phyloP scores from a whole-genome alignment of 345 rosid genomes.

The Eucalyptus victrix region DNA sequence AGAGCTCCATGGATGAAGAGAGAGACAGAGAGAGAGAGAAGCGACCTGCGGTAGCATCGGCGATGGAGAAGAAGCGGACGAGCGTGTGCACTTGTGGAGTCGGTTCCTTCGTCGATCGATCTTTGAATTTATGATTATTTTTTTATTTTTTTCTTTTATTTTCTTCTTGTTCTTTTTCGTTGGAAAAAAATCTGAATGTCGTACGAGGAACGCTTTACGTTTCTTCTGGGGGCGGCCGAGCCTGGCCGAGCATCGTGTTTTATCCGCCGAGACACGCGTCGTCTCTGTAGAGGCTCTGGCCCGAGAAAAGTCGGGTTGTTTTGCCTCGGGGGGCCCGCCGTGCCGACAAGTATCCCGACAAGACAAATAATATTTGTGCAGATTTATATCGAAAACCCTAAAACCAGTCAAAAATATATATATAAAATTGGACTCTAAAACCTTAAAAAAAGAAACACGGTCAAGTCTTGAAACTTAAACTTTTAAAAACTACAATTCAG shows the following conservation, averaged over 20 bases:
- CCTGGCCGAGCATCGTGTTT: not conserved
- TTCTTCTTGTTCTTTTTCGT: not conserved
- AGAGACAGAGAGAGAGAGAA: not conserved
- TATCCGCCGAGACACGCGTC: not conserved
- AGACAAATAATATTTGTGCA: not conserved
- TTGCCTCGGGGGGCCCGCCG: not conserved
- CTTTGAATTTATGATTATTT: not conserved
- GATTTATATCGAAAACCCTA: too few relatives aligned
- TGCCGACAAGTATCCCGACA: not conserved
- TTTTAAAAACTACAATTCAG: fast-evolving
- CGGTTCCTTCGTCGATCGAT: not conserved
- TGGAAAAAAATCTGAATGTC: not conserved
- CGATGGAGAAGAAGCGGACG: not conserved
- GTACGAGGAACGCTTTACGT: not conserved
- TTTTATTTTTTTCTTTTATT: too few relatives aligned
- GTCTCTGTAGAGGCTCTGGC: not conserved
- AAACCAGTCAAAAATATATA: too few relatives aligned
- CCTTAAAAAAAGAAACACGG: too few relatives aligned
- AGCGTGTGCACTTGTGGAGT: not conserved
- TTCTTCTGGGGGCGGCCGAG: not conserved
- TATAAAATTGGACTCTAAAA: too few relatives aligned
- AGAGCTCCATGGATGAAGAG: not conserved
- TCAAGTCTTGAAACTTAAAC: too few relatives aligned
- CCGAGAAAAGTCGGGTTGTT: not conserved
- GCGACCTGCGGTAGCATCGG: not conserved